Evolutionary conservation across 805 yeast species (phyloP), one percentile per base, ranked within the genome.

Genomic region (Metschnikowia continentalis): DNA sequence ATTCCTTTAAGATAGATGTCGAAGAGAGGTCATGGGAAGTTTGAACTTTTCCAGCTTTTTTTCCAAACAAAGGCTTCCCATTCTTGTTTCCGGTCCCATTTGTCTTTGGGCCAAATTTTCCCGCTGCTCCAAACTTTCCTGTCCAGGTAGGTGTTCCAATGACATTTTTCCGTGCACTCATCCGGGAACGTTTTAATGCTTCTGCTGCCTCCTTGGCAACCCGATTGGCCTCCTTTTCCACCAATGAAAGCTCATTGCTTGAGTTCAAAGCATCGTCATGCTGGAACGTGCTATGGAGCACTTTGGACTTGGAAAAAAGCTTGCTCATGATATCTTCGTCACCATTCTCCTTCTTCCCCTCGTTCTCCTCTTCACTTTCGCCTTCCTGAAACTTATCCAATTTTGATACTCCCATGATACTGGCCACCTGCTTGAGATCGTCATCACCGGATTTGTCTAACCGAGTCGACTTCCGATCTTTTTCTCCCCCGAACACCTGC

Each of bases 71-170:
- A 26, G 30, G 11, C 30, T 26, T 26, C 10, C 13, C 30, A 8
- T 26, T 26, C 11, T 26, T 26, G 30, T 26, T 26, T 8, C 11
- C 11, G 3, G 11, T 26, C 30, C 10, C 30, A 26, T 26, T 26
- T 10, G 30, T 8, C 30, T 35, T 22, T 17, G 26, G 26, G 5
- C 35, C 42, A 3, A 42, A 13, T 33, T 51, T 49, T 1, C 96
- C 97, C 0, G 96, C 96, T 17, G 71, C 66, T 0, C 99, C 99
- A 73, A 85, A 89, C 57, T 80, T 81, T 0, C 99, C 99, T 0
- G 99, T 92, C 95, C 97, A 94, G 0, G 99, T 92, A 0, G 97
- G 98, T 0, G 86, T 83, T 4, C 96, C 96, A 32, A 91, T 74
- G 23, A 60, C 64, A 45, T 62, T 71, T 48, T 64, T 66, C 19